These are phyloP conservation scores for Dryas alaskensis DNA, from an alignment of 306 rosid genomes.

Conservation along the genomic window DNA sequence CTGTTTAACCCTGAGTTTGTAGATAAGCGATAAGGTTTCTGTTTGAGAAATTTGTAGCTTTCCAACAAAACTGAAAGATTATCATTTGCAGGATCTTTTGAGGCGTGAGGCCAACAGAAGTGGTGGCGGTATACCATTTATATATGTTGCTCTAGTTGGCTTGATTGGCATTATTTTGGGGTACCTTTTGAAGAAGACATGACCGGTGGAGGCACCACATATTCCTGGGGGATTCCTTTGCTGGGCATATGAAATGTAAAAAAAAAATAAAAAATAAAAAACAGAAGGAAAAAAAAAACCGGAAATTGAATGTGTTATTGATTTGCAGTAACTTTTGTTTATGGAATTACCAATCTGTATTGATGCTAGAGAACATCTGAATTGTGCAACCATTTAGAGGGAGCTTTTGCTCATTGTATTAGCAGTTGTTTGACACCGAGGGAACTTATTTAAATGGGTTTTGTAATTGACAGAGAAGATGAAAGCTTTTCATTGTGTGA, in stretches of 20 bases:
- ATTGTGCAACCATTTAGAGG: conserved; percentile 33
- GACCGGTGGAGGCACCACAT: conserved; percentile 23
- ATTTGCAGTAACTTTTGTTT: conserved; percentile 28
- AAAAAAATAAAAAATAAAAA: conserved; percentile 21
- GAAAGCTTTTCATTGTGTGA: neutral
- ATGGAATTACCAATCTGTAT: conserved; percentile 35
- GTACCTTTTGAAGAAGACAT: conserved; percentile 69
- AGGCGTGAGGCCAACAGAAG: conserved; percentile 42
- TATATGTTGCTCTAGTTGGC: conserved; percentile 57
- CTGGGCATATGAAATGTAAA: conserved; percentile 35
- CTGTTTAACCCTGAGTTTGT: neutral
- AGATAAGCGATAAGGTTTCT: neutral
- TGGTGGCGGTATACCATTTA: conserved; percentile 48
- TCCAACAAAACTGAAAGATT: conserved; percentile 7
- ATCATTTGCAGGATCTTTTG: conserved; percentile 55
- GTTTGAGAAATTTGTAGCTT: neutral
- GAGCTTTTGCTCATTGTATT: conserved; percentile 28
- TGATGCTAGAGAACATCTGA: conserved; percentile 27
- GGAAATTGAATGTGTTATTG: conserved; percentile 34
- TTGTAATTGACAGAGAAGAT: conserved; percentile 6
- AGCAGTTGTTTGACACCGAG: conserved; percentile 30
- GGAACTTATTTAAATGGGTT: conserved; percentile 24
- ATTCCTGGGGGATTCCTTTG: neutral
- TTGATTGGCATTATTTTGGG: conserved; percentile 77
- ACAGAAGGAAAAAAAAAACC: neutral